A percentile compares a stretch with the other conserved stretches of the same genome.
phyloP scores from a whole-genome alignment of 83 land plant species.

The Thuja plicata region DNA sequence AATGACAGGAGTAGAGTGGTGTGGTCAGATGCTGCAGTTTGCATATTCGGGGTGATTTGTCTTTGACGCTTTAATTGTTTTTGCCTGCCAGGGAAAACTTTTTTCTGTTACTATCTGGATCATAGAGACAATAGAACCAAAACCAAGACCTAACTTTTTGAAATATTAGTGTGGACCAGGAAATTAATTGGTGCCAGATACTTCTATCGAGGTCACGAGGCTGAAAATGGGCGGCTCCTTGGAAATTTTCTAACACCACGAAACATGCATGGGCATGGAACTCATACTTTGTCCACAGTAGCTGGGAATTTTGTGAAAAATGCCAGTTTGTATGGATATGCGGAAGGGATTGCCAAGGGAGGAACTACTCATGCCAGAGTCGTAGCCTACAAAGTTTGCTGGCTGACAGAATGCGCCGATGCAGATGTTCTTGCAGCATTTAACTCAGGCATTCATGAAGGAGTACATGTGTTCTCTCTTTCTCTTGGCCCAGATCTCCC shows the following conservation, averaged over 20 bases:
- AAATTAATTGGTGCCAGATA: conserved; percentile 23
- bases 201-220: conserved; percentile 12
- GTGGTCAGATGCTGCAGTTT: no score
- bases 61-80: no score
- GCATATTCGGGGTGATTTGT: no score
- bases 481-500: neutral
- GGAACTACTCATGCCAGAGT: conserved; percentile 30
- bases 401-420: conserved; percentile 19
- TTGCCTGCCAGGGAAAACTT: no score
- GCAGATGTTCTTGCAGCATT: conserved; percentile 23
- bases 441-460: conserved; percentile 23
- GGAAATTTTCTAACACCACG: neutral
- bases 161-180: neutral
- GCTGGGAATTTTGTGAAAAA: conserved; percentile 24
- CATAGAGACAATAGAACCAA: neutral
- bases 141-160: neutral
- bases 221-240: neutral
- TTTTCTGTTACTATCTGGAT: neutral
- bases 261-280: conserved; percentile 29
- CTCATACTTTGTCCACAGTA: conserved; percentile 32
- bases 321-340: conserved; percentile 24
- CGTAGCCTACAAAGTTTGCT: conserved; percentile 37
- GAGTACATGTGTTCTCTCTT: conserved; percentile 14
- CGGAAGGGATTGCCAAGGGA: conserved; percentile 28
- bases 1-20: no score